A percentile compares a stretch with the other conserved stretches of the same genome.
phyloP scores from a whole-genome alignment of 2,329 filamentous ascomycete genomes.

The Paracoccidioides brasiliensis region DNA sequence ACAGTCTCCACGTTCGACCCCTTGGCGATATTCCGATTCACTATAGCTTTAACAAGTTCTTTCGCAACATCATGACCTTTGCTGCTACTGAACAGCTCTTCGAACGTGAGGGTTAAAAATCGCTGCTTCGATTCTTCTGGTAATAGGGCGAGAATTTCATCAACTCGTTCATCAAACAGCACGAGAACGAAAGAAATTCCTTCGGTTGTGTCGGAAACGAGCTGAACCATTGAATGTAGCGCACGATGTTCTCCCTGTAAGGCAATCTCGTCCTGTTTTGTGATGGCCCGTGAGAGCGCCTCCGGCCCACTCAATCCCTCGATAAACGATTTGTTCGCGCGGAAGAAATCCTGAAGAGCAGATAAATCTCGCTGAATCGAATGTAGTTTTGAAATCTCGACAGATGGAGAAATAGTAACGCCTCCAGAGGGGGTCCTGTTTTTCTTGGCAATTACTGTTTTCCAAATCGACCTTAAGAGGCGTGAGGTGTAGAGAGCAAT shows the following conservation, averaged over 20 bases:
- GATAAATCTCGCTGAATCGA: slow-evolving; percentile 69
- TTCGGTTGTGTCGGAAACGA: slow-evolving; percentile 85
- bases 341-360: slow-evolving; percentile 66
- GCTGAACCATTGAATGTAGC: slow-evolving; percentile 67
- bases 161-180: slow-evolving; percentile 82
- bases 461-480: slow-evolving; percentile 83
- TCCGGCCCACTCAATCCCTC: slow-evolving; percentile 88
- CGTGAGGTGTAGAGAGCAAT: slow-evolving; percentile 77
- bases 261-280: slow-evolving; percentile 80
- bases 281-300: slow-evolving; percentile 62
- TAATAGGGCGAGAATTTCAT: slow-evolving; percentile 71
- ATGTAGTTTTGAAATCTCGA: slow-evolving; percentile 55
- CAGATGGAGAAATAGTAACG: slow-evolving; percentile 51
- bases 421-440: slow-evolving; percentile 44
- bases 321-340: slow-evolving; percentile 79
- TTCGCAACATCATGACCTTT: slow-evolving; percentile 83
- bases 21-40: slow-evolving; percentile 93
- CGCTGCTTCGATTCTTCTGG: slow-evolving; percentile 56
- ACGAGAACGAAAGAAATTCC: slow-evolving; percentile 94
- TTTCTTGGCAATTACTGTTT: slow-evolving; percentile 55
- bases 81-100: slow-evolving; percentile 67
- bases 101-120: slow-evolving; percentile 68
- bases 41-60: slow-evolving; percentile 89
- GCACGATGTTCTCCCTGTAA: slow-evolving; percentile 90
- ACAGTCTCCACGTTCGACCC: slow-evolving; percentile 96